Evolutionary conservation across 2,329 filamentous ascomycete genomes (phyloP).

Genomic region (Cryphonectria nitschkei): DNA sequence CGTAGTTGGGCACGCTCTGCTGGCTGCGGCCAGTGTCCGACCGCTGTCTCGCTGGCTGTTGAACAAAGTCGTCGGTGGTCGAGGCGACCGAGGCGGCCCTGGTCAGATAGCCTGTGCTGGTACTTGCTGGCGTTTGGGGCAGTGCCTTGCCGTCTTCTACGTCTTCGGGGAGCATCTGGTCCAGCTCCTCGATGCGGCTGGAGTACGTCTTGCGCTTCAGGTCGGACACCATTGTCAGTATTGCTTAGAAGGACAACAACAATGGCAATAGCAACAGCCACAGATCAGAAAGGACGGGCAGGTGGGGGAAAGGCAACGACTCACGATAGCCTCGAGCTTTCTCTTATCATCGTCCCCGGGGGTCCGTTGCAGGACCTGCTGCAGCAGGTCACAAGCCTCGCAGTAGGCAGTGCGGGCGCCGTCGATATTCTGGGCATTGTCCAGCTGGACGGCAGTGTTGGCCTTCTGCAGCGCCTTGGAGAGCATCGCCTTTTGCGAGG

Average conservation of each 20-base stretch:
- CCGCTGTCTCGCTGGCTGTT: slow-evolving; percentile 44
- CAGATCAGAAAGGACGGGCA: not conserved
- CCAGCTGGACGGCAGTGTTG: slow-evolving; percentile 91
- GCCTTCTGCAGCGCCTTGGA: slow-evolving; percentile 95
- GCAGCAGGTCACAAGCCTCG: slow-evolving; percentile 86
- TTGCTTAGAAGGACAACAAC: not conserved
- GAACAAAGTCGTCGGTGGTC: slow-evolving; percentile 30
- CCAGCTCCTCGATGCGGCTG: slow-evolving; percentile 84
- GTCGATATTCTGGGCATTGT: slow-evolving; percentile 94
- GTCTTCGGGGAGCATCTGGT: slow-evolving; percentile 66
- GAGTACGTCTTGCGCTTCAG: slow-evolving; percentile 84
- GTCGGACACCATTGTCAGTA: slow-evolving; percentile 2
- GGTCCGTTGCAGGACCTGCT: slow-evolving; percentile 85
- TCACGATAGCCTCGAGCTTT: slow-evolving; percentile 91
- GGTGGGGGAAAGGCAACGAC: slow-evolving; percentile 41
- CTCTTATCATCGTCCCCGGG: slow-evolving; percentile 83
- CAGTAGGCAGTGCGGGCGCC: slow-evolving; percentile 87
- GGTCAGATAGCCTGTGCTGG: slow-evolving; percentile 37
- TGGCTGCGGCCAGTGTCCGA: slow-evolving; percentile 41
- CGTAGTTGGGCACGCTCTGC: slow-evolving; percentile 34
- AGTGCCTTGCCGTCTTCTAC: slow-evolving; percentile 71
- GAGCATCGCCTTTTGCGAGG: slow-evolving; percentile 91
- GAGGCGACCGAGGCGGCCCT: slow-evolving; percentile 19
- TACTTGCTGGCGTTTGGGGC: slow-evolving; percentile 69
- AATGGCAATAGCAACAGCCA: slow-evolving; percentile 40